These are phyloP conservation scores for Talaromyces sp. DNA, from an alignment of 2,329 filamentous ascomycete genomes.

Conservation along the genomic window DNA sequence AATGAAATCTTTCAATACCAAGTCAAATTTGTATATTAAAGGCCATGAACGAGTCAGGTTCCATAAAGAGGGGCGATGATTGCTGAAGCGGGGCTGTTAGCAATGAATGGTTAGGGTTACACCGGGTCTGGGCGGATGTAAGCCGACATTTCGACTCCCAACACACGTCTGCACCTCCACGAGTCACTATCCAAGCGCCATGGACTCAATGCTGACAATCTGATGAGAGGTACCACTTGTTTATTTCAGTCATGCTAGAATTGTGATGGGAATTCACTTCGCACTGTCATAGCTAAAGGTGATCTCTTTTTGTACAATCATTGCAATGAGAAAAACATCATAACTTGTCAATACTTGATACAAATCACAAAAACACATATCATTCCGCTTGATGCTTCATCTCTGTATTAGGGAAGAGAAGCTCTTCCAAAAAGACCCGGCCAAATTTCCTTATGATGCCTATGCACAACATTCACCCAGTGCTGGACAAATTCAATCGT, in stretches of 20 bases:
- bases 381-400: not conserved
- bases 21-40: not conserved
- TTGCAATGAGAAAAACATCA: not conserved
- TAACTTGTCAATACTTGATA: not conserved
- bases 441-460: not conserved
- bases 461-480: not conserved
- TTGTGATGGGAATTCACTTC: not conserved
- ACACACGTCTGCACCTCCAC: not conserved
- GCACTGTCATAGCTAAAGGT: not conserved
- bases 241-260: no score
- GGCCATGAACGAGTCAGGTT: not conserved
- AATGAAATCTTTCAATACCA: not conserved
- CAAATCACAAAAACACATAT: not conserved
- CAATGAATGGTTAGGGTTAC: not conserved
- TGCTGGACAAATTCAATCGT: not conserved
- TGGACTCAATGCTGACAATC: no score
- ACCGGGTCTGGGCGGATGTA: not conserved
- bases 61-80: not conserved
- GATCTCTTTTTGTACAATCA: not conserved
- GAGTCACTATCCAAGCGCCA: not conserved
- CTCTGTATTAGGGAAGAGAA: not conserved
- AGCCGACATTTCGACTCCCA: no score
- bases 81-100: not conserved
- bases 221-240: no score
- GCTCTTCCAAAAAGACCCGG: not conserved